phyloP scores from a whole-genome alignment of 495 filamentous ascomycete genomes.

The Paragyromitra xinjiangensis region DNA sequence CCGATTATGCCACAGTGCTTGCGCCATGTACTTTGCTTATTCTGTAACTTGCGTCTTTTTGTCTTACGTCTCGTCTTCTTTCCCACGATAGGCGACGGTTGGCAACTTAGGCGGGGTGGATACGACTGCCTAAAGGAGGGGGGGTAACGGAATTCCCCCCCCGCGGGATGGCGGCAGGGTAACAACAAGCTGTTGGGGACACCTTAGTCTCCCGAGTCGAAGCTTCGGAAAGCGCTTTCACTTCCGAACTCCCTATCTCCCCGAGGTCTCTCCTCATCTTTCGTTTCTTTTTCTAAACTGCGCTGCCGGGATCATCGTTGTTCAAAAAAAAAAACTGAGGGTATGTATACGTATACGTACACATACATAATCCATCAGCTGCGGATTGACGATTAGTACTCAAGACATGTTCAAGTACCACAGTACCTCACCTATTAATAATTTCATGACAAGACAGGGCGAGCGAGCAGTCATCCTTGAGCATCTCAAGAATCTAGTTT shows the following conservation, averaged over 20 bases:
- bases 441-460: background rate
- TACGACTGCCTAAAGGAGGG: background rate
- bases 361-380: background rate
- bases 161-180: conserved; percentile 43
- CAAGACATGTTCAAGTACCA: background rate
- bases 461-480: background rate
- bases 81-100: conserved; percentile 3
- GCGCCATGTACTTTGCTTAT: conserved; percentile 41
- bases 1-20: conserved; percentile 32
- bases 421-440: background rate
- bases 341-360: background rate
- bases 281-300: background rate
- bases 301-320: background rate
- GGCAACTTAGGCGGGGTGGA: too few species aligned
- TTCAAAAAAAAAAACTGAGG: background rate
- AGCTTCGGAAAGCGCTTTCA: conserved; percentile 5
- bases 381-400: background rate
- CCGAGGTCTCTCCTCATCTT: background rate
- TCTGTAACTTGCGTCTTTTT: conserved; percentile 12
- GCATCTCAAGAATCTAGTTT: background rate
- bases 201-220: background rate
- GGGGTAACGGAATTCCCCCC: background rate
- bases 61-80: background rate
- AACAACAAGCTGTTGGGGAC: conserved; percentile 12
- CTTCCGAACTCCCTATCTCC: conserved; percentile 6